A percentile compares a stretch with the other conserved stretches of the same genome.
phyloP scores from a whole-genome alignment of 2,329 filamentous ascomycete genomes.

The Cercospora sp. region DNA sequence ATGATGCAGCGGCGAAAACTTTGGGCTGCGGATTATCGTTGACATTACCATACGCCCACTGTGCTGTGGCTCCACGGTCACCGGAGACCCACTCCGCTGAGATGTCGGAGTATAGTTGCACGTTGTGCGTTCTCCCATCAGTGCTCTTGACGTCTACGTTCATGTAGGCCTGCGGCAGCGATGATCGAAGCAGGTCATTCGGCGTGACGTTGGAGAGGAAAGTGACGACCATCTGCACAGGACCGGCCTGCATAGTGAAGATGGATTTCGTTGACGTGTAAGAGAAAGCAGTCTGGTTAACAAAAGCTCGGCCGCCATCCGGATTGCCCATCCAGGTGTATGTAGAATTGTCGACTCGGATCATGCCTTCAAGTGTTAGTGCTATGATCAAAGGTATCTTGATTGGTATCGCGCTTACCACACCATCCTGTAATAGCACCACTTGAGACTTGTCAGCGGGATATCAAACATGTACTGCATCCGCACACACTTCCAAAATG shows the following conservation, averaged over 20 bases:
- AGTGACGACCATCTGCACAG: slow-evolving; percentile 22
- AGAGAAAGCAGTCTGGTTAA: slow-evolving; percentile 62
- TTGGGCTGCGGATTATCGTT: slow-evolving; percentile 12
- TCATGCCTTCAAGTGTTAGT: slow-evolving; percentile 46
- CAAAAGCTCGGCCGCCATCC: slow-evolving; percentile 45
- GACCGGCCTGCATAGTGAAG: slow-evolving; percentile 59
- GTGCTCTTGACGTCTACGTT: slow-evolving; percentile 61
- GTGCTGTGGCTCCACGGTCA: slow-evolving; percentile 53
- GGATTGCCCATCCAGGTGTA: slow-evolving; percentile 48
- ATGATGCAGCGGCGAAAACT: neutral
- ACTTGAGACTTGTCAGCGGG: slow-evolving; percentile 8
- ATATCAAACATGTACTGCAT: neutral
- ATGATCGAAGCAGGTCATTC: slow-evolving; percentile 49
- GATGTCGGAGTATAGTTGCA: slow-evolving; percentile 72
- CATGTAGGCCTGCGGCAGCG: slow-evolving; percentile 69
- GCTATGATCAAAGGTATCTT: neutral
- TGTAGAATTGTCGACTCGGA: slow-evolving; percentile 64
- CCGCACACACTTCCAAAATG: slow-evolving; percentile 53
- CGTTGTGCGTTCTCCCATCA: slow-evolving; percentile 62
- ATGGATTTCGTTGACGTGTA: slow-evolving; percentile 72
- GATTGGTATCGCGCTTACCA: slow-evolving; percentile 35
- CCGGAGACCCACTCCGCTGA: slow-evolving; percentile 72
- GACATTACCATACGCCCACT: slow-evolving; percentile 58
- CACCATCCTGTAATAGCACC: slow-evolving; percentile 63
- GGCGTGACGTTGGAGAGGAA: slow-evolving; percentile 18